phyloP scores from a whole-genome alignment of 2,329 filamentous ascomycete genomes.

The Epichloe amarillans region DNA sequence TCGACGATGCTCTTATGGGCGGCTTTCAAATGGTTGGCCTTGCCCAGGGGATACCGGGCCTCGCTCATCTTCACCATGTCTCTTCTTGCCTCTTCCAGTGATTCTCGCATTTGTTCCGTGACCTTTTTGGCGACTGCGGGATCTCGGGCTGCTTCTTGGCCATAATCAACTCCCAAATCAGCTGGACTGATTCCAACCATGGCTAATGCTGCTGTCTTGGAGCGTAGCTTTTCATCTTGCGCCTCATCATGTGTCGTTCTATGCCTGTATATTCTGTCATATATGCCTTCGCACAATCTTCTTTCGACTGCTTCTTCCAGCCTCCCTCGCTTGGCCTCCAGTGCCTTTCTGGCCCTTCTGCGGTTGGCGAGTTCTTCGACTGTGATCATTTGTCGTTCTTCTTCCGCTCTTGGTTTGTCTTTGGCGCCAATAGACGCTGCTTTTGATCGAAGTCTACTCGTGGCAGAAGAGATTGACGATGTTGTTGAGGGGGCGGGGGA shows the following conservation, averaged over 20 bases:
- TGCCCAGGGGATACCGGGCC: constrained; percentile 77
- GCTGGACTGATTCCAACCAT: constrained; percentile 83
- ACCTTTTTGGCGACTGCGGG: constrained; percentile 45
- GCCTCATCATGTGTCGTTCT: constrained; percentile 87
- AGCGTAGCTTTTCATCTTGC: constrained; percentile 84
- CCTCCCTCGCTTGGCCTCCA: constrained; percentile 64
- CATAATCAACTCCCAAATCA: constrained; percentile 70
- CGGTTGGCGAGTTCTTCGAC: constrained; percentile 68
- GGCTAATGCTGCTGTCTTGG: constrained; percentile 78
- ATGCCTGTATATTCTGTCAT: constrained; percentile 82
- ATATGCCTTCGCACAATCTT: constrained; percentile 71
- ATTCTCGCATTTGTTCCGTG: constrained; percentile 55
- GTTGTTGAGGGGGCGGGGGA: constrained; percentile 37
- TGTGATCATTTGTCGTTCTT: constrained; percentile 78
- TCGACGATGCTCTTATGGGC: constrained; percentile 94
- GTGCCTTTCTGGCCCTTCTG: constrained; percentile 61
- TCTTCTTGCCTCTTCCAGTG: constrained; percentile 53
- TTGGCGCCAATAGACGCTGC: constrained; percentile 40
- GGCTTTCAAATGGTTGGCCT: constrained; percentile 75
- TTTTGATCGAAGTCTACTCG: constrained; percentile 43
- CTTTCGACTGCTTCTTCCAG: constrained; percentile 89
- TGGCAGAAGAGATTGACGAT: constrained; percentile 42
- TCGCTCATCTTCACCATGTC: constrained; percentile 74
- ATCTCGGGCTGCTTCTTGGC: constrained; percentile 39
- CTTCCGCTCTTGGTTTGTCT: constrained; percentile 34